These are phyloP conservation scores for Ceratobasidium sp. DNA, from an alignment of 1,284 basidiomycete species.

Conservation along the genomic window DNA sequence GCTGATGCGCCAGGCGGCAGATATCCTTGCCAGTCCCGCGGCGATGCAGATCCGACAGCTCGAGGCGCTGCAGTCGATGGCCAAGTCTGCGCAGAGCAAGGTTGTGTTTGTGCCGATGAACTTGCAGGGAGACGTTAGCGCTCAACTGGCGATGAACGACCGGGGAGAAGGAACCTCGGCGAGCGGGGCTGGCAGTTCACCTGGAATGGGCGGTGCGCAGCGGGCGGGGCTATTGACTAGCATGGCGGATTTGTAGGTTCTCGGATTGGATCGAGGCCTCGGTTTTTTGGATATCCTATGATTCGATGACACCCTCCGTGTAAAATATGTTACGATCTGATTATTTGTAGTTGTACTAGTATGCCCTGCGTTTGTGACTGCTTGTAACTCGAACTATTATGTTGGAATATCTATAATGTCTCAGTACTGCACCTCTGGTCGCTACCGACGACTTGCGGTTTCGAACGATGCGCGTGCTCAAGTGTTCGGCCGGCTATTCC, in stretches of 20 bases:
- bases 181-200: not conserved
- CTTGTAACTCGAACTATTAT: not conserved
- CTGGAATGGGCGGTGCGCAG: not conserved
- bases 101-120: constrained; percentile 96
- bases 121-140: constrained; percentile 77
- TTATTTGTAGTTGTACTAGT: constrained; percentile 8
- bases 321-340: not conserved
- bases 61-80: constrained; percentile 83
- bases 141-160: constrained; percentile 60
- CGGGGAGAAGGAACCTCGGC: constrained; percentile 17
- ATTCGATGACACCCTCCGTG: not conserved
- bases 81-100: constrained; percentile 83
- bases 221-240: constrained; percentile 43
- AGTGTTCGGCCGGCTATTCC: too few relatives aligned
- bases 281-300: constrained; percentile 8
- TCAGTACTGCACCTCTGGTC: too few relatives aligned
- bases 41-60: constrained; percentile 98
- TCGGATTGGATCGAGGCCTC: not conserved
- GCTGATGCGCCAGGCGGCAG: constrained; percentile 93
- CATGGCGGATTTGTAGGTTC: constrained; percentile 41
- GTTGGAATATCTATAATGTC: too few relatives aligned
- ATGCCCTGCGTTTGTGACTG: not conserved
- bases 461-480: too few relatives aligned
- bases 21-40: constrained; percentile 91
- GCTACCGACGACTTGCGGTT: too few relatives aligned